Evolutionary conservation across 345 rosid genomes (phyloP).

Genomic region (Citrus sp.): DNA sequence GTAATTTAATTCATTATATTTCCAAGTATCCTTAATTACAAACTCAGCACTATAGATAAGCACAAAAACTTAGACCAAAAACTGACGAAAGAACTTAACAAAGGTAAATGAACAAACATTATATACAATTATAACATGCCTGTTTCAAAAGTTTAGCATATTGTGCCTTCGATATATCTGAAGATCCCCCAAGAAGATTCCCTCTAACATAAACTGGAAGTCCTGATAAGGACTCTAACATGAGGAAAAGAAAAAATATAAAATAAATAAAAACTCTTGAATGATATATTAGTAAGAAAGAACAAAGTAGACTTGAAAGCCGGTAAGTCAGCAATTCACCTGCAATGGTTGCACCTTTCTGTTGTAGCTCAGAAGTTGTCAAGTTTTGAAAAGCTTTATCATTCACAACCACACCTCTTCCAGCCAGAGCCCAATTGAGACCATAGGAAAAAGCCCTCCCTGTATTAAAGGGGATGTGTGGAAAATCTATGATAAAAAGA

Average conservation of each 20-base stretch:
- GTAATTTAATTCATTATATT: background rate
- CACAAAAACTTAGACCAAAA: background rate
- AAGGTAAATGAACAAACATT: background rate
- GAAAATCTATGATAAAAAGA: background rate
- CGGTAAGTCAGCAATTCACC: slow-evolving; percentile 13
- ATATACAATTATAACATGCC: slow-evolving; percentile 17
- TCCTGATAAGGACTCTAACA: slow-evolving; percentile 28
- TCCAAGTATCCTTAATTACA: background rate
- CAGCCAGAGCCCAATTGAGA: slow-evolving; percentile 34
- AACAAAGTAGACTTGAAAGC: background rate
- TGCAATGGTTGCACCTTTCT: slow-evolving; percentile 29
- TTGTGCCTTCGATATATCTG: slow-evolving; percentile 29
- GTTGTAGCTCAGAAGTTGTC: slow-evolving; percentile 24
- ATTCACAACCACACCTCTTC: slow-evolving; percentile 32
- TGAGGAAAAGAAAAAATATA: background rate
- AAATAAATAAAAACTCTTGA: background rate
- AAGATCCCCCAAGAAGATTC: slow-evolving; percentile 18
- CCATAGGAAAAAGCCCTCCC: slow-evolving; percentile 24
- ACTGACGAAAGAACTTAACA: background rate
- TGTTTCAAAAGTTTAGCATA: slow-evolving; percentile 32
- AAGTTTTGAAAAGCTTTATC: slow-evolving; percentile 33
- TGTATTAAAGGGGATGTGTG: background rate
- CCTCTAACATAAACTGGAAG: slow-evolving; percentile 34
- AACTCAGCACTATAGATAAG: background rate
- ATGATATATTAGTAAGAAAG: background rate